Base-by-base conservation (phyloP, 139 green algal species). In the Chlorella sp. region DNA sequence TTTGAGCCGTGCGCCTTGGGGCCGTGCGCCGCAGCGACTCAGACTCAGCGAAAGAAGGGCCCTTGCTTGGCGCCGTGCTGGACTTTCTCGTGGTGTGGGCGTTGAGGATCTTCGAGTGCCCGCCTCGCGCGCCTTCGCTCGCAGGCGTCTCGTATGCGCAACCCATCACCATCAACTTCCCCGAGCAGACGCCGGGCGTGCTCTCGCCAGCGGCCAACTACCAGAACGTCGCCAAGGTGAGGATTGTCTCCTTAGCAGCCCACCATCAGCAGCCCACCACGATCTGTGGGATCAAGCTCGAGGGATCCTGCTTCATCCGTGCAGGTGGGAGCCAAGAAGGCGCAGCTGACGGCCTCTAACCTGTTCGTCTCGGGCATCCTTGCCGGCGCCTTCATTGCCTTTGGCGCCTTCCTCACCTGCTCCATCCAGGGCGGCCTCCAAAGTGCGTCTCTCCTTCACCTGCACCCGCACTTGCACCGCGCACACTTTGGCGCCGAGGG, bases 301-400 rank as follows among this genome's bases (percentile, higher is more conserved):
- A 55, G 10, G 42, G 42, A 55, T 55, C 10, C 10, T 55, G 10
- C 42, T 55, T 55, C 42, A 17, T 51, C 4, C 5, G 22, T 50
- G 63, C 63, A 74, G 24, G 66, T 66, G 24, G 76, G 76, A 6
- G 70, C 62, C 35, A 74, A 72, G 55, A 77, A 81, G 76, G 51
- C 70, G 17, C 27, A 61, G 10, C 71, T 74, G 59, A 27, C 55
- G 14, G 23, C 49, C 30, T 31, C 72, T 31, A 81, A 81, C 67
- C 80, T 73, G 22, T 77, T 86, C 35, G 65, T 78, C 27, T 75
- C 80, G 35, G 74, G 74, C 26, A 79, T 89, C 71, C 73, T 83
- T 55, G 84, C 84, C 0, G 85, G 85, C 31, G 50, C 62, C 59
- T 82, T 84, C 77, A 86, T 90, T 35, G 85, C 72, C 20, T 77